These are phyloP conservation scores for Rhodotorula diobovata DNA, from an alignment of 768 basidiomycete species.

Conservation along the genomic window DNA sequence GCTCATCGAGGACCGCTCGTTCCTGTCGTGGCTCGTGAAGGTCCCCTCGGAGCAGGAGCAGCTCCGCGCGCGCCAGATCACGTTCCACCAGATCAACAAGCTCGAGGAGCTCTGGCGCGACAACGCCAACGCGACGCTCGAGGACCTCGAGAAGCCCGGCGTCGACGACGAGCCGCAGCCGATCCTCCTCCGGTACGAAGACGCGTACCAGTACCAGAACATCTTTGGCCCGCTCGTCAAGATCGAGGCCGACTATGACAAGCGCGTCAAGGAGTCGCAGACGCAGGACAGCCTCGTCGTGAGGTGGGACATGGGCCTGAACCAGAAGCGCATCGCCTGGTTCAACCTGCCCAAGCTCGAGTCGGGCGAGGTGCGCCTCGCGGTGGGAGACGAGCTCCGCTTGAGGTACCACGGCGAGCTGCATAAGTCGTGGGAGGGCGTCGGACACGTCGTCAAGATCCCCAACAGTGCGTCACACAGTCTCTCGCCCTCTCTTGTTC, in stretches of 20 bases:
- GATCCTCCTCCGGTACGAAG: constrained; percentile 85
- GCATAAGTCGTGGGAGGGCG: constrained; percentile 93
- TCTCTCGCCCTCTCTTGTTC: too few species aligned
- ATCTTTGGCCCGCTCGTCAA: constrained; percentile 99
- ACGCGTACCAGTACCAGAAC: constrained; percentile 99
- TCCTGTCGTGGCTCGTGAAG: constrained; percentile 98
- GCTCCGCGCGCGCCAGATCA: constrained; percentile 91
- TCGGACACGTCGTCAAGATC: constrained; percentile 97
- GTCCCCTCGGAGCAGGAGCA: constrained; percentile 95
- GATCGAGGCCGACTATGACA: constrained; percentile 99
- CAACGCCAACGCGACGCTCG: constrained; percentile 88
- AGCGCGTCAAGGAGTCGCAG: constrained; percentile 94
- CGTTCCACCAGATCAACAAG: constrained; percentile 92
- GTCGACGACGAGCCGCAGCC: constrained; percentile 97
- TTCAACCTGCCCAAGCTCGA: constrained; percentile 93
- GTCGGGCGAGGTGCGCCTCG: constrained; percentile 92
- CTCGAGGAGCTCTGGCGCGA: constrained; percentile 98
- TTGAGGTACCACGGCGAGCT: constrained; percentile 81
- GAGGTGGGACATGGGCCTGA: constrained; percentile 94
- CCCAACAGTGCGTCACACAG: constrained; percentile 85
- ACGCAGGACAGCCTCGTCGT: constrained; percentile 95
- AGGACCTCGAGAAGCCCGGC: constrained; percentile 94
- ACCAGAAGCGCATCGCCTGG: constrained; percentile 99
- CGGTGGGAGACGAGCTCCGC: constrained; percentile 91
- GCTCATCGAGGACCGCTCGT: constrained; percentile 94